Evolutionary conservation across 140 eudicot species (phyloP).

Genomic region (Bidens hawaiensis): DNA sequence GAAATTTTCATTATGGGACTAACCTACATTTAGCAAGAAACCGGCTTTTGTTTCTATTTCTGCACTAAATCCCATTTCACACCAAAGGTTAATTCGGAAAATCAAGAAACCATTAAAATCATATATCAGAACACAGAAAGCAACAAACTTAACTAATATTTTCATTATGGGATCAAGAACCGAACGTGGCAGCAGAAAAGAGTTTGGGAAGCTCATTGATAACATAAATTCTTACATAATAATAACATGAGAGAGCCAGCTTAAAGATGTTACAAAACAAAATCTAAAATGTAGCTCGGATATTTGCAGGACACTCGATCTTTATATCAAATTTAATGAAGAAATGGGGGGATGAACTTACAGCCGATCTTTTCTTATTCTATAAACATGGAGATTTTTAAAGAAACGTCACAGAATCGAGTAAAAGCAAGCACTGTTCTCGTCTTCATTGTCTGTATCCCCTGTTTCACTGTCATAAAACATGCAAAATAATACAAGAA

Average conservation of each 20-base stretch:
- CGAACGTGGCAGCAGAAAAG: slow-evolving; percentile 22
- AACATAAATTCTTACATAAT: slow-evolving; percentile 34
- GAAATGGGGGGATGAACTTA: slow-evolving; percentile 29
- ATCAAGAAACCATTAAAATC: too few relatives aligned
- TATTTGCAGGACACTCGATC: slow-evolving; percentile 28
- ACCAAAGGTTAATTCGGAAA: not conserved
- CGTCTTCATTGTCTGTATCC: too few relatives aligned
- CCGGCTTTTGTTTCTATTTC: not conserved
- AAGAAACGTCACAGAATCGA: slow-evolving; percentile 46
- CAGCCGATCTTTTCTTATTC: slow-evolving; percentile 23
- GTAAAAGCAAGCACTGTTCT: slow-evolving; percentile 43
- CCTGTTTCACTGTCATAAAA: too few relatives aligned
- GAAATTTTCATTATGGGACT: not conserved
- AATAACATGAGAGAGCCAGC: slow-evolving; percentile 26
- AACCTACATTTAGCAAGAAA: not conserved
- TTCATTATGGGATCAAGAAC: slow-evolving; percentile 20
- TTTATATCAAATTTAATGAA: slow-evolving; percentile 31
- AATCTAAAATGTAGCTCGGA: slow-evolving; percentile 25
- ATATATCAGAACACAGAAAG: slow-evolving; percentile 5
- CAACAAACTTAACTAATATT: slow-evolving; percentile 15
- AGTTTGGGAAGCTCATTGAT: slow-evolving; percentile 22
- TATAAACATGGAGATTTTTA: slow-evolving; percentile 17
- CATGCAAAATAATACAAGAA: too few relatives aligned
- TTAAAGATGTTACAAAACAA: slow-evolving; percentile 20
- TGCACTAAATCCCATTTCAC: not conserved